Evolutionary conservation across 306 rosid genomes (phyloP), one percentile per base, ranked within the genome.

Genomic region (Ormosia semicastrata): DNA sequence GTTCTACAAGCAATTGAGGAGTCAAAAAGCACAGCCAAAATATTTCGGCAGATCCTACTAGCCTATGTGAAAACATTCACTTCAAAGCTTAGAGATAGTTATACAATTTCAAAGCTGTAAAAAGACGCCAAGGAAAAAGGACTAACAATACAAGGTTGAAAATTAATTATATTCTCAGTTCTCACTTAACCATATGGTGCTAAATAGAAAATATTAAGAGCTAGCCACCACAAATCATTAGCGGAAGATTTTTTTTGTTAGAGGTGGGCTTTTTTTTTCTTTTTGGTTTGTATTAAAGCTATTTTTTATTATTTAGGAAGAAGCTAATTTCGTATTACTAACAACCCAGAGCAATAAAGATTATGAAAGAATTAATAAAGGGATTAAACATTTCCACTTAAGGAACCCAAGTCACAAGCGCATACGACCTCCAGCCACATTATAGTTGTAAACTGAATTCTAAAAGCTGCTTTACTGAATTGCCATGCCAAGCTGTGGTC

Each of bases 81-180:
- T 40, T 74, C 43, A 15, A 68, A 60, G 65, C 78, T 62, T 33
- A 40, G 59, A 32, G 52, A 80, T 15, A 52, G 40, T 15, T 6
- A 44, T 3, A 52, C 75, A 30, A 56, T 54, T 71, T 13, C 73
- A 59, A 63, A 70, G 46, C 32, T 34, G 40, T 59, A 3, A 66
- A 40, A 41, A 30, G 53, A 62, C 3, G 13, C 52, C 47, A 78
- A 44, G 29, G 30, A 47, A 58, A 24, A 81, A 32, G 75, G 40
- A 73, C 33, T 3, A 84, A 41, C 46, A 57, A 58, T 58, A 30
- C 15, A 73, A 68, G 36, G 81, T 58, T 76, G 50, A 73, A 62
- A 59, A 41, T 56, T 67, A n/a, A 75, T 34, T 54, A 71, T 76
- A 43, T 46, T 14, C 69, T 33, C 41, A 8, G 24, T 68, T 65